Evolutionary conservation across 805 yeast species (phyloP).

Genomic region (Candida ponderosae): DNA sequence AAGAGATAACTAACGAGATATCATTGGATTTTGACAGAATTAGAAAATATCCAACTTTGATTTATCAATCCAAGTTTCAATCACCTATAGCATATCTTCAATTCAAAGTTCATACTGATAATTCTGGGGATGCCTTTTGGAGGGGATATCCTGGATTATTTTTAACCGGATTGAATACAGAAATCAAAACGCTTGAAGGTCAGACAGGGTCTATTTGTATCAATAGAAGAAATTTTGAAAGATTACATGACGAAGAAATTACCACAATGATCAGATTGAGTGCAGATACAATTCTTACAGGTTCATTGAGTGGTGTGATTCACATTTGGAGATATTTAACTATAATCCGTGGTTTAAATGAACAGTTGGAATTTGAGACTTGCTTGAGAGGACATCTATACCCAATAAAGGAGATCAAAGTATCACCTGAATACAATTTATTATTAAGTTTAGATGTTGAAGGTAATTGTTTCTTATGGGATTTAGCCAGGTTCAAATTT

Average conservation of each 20-base stretch:
- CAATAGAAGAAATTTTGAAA: slow-evolving; percentile 20
- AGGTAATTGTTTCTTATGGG: slow-evolving; percentile 62
- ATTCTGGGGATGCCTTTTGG: slow-evolving; percentile 33
- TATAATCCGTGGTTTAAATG: slow-evolving; percentile 10
- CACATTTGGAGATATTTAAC: slow-evolving; percentile 40
- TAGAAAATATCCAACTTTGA: slow-evolving; percentile 26
- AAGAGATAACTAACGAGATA: slow-evolving; percentile 31
- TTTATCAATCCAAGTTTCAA: slow-evolving; percentile 35
- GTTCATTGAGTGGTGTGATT: slow-evolving; percentile 50
- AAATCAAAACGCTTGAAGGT: slow-evolving; percentile 13
- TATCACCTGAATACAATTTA: slow-evolving; percentile 44
- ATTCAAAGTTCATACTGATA: slow-evolving; percentile 29
- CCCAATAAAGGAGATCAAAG: slow-evolving; percentile 36
- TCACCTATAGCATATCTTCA: slow-evolving; percentile 38
- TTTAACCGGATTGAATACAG: slow-evolving; percentile 16
- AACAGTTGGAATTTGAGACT: slow-evolving; percentile 30
- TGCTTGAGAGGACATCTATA: slow-evolving; percentile 52
- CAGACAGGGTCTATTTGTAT: slow-evolving; percentile 14
- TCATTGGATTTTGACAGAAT: slow-evolving; percentile 24
- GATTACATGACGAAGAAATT: slow-evolving; percentile 23
- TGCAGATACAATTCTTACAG: slow-evolving; percentile 23
- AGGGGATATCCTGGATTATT: slow-evolving; percentile 35
- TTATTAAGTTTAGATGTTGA: slow-evolving; percentile 45
- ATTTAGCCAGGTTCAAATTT: slow-evolving; percentile 41
- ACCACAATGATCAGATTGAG: slow-evolving; percentile 20